These are phyloP conservation scores for Leishmania amazonensis DNA, from an alignment of 208 protist species.

Conservation along the genomic window DNA sequence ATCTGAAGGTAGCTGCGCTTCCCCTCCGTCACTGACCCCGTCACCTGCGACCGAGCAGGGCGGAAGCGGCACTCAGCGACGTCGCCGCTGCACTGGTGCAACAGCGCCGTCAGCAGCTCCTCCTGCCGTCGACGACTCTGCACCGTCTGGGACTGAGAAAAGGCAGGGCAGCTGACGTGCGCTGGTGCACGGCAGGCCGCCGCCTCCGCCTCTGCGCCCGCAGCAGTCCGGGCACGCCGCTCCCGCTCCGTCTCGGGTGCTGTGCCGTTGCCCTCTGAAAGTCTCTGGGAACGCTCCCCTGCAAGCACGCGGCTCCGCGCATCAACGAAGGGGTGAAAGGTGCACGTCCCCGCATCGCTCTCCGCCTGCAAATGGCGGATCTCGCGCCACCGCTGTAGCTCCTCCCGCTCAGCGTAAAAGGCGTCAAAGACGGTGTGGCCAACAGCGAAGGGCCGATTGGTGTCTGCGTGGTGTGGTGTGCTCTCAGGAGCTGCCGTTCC, in stretches of 20 bases:
- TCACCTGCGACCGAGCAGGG: constrained; percentile 14
- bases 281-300: constrained; percentile 31
- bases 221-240: constrained; percentile 7
- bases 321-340: constrained; percentile 31
- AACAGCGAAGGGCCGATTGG: neutral
- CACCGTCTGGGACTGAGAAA: constrained; percentile 5
- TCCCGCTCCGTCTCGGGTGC: constrained; percentile 22
- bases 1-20: constrained; percentile 9
- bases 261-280: constrained; percentile 16
- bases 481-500: neutral
- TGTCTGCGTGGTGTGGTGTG: neutral
- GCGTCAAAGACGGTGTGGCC: constrained; percentile 32
- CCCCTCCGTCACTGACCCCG: constrained; percentile 10
- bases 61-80: constrained; percentile 20
- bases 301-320: constrained; percentile 25
- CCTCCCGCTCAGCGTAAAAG: constrained; percentile 33
- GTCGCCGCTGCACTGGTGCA: constrained; percentile 9
- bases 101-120: constrained; percentile 7
- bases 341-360: constrained; percentile 21
- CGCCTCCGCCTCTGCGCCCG: constrained; percentile 1
- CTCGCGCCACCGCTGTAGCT: constrained; percentile 33
- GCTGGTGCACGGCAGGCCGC: constrained; percentile 2
- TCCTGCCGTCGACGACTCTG: constrained; percentile 10
- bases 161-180: constrained; percentile 15
- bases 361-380: constrained; percentile 20